Percentiles rank a stretch among this genome's conserved stretches.
phyloP scores from a whole-genome alignment of 139 green algal genomes.

The Chlorella sp. region DNA sequence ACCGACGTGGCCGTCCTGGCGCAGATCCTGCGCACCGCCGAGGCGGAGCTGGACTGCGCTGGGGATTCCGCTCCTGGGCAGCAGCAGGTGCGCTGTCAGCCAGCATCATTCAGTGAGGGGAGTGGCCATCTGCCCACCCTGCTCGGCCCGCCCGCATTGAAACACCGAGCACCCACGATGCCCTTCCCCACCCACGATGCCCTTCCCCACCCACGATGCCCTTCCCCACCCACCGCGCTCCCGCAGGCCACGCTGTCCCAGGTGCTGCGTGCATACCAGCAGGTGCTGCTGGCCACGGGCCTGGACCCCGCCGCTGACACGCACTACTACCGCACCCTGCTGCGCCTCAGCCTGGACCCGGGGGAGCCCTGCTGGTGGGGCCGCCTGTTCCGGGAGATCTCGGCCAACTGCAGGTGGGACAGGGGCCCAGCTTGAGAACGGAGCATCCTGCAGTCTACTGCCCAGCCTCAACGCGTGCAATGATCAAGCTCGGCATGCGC shows the following conservation, averaged over 20 bases:
- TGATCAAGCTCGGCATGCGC: too few relatives aligned
- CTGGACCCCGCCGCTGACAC: background rate
- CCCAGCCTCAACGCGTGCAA: too few relatives aligned
- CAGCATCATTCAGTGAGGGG: background rate
- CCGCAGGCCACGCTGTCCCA: conserved; percentile 8
- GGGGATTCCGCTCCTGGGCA: background rate
- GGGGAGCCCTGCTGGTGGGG: conserved; percentile 12
- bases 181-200: background rate
- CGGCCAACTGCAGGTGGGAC: background rate
- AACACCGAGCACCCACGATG: too few relatives aligned
- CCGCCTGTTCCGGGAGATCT: conserved; percentile 15
- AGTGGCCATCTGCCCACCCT: background rate
- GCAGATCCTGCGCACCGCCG: background rate
- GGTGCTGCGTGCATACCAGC: conserved; percentile 13
- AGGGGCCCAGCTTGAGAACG: too few relatives aligned
- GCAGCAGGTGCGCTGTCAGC: background rate
- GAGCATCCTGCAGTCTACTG: too few relatives aligned
- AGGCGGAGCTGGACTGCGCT: background rate
- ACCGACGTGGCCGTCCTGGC: conserved; percentile 4
- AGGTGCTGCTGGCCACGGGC: background rate
- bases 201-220: background rate
- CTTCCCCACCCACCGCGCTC: background rate
- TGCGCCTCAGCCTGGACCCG: conserved; percentile 19
- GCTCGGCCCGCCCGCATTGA: too few relatives aligned
- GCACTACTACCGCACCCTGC: conserved; percentile 9